phyloP scores from a whole-genome alignment of 805 yeast species.

The Suhomyces sp. region DNA sequence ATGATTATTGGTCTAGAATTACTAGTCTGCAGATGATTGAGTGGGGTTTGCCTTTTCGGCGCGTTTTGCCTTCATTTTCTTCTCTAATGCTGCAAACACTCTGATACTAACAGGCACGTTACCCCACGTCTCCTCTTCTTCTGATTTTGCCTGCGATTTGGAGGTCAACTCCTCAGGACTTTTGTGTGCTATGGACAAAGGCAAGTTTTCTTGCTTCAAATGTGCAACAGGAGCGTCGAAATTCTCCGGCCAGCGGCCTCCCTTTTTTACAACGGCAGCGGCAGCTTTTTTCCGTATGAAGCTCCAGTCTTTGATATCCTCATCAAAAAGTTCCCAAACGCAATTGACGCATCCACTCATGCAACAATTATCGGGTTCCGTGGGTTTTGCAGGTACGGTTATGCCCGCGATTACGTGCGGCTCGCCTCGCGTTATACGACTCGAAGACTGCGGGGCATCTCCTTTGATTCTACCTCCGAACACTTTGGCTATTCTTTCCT shows the following conservation, averaged over 20 bases:
- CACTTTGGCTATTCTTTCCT: slow-evolving; percentile 46
- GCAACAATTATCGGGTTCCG: slow-evolving; percentile 93
- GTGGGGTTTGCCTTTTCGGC: neutral
- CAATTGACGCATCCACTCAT: slow-evolving; percentile 97
- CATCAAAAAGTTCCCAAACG: slow-evolving; percentile 92
- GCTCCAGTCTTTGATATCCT: slow-evolving; percentile 85
- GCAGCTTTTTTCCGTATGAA: slow-evolving; percentile 57
- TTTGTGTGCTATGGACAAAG: slow-evolving; percentile 30
- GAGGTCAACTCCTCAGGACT: slow-evolving; percentile 7
- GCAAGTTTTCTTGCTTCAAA: slow-evolving; percentile 33
- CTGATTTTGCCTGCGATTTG: slow-evolving; percentile 12
- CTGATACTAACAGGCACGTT: slow-evolving; percentile 70
- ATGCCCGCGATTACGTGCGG: slow-evolving; percentile 54
- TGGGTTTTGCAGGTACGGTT: slow-evolving; percentile 76
- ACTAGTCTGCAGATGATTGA: neutral
- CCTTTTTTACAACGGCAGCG: slow-evolving; percentile 28
- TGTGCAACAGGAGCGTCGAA: slow-evolving; percentile 39
- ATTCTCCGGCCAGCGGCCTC: slow-evolving; percentile 44
- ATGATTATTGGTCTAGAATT: neutral
- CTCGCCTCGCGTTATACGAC: slow-evolving; percentile 35
- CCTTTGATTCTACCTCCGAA: slow-evolving; percentile 61
- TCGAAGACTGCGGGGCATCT: slow-evolving; percentile 41
- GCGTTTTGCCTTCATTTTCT: slow-evolving; percentile 48
- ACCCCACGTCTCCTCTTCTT: slow-evolving; percentile 34
- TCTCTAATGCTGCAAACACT: slow-evolving; percentile 84